These are phyloP conservation scores for Colletotrichum lindemuthianum DNA, from an alignment of 2,329 filamentous ascomycete genomes.

Conservation along the genomic window DNA sequence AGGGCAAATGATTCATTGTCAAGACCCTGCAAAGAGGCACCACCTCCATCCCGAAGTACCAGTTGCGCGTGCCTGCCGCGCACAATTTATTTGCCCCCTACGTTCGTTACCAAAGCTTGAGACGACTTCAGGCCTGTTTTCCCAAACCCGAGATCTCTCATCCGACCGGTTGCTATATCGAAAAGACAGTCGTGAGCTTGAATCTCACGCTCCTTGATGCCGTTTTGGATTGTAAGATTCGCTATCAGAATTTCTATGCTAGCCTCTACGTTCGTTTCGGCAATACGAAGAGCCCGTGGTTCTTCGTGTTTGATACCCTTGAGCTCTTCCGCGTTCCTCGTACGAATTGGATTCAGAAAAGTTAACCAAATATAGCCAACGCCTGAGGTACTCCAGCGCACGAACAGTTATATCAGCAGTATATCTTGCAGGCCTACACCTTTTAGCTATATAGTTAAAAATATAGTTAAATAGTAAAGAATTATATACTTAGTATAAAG, in stretches of 20 bases:
- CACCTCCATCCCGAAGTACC: slow-evolving; percentile 56
- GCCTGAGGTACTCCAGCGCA: no score
- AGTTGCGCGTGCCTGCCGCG: slow-evolving; percentile 60
- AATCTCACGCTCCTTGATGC: slow-evolving; percentile 75
- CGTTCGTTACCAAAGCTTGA: slow-evolving; percentile 25
- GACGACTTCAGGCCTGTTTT: slow-evolving; percentile 38
- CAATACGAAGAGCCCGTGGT: slow-evolving; percentile 68
- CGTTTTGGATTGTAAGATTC: slow-evolving; percentile 76
- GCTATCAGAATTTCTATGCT: slow-evolving; percentile 75
- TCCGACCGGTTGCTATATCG: slow-evolving; percentile 63
- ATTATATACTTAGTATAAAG: no score
- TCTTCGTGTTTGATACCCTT: slow-evolving; percentile 62
- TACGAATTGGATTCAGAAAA: slow-evolving; percentile 57
- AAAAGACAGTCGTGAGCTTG: slow-evolving; percentile 83
- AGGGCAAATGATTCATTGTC: background rate
- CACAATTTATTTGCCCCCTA: slow-evolving; percentile 48
- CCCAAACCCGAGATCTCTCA: slow-evolving; percentile 60
- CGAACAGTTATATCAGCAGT: no score
- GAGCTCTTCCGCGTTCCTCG: slow-evolving; percentile 64
- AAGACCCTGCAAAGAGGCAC: slow-evolving; percentile 48
- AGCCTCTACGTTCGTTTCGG: slow-evolving; percentile 79
- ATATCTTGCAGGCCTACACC: no score
- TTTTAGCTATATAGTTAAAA: no score
- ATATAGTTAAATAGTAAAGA: no score
- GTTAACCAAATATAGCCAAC: slow-evolving; percentile 66